Evolutionary conservation across 768 basidiomycete species (phyloP).

Genomic region (Leccinum broughii): DNA sequence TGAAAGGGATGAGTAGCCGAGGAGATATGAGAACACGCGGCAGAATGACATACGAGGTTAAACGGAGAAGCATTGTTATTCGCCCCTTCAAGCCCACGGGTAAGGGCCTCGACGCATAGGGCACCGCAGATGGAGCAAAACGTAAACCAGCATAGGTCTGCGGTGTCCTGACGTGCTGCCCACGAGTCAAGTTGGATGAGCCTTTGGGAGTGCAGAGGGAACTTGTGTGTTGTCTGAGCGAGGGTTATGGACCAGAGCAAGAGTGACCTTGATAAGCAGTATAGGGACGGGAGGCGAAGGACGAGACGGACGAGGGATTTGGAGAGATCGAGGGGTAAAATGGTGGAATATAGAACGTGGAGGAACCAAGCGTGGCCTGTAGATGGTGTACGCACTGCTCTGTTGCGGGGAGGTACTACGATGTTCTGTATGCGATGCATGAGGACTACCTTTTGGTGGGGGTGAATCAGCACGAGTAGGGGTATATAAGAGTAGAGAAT

Average conservation of each 20-base stretch:
- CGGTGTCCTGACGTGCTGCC: slow-evolving; percentile 53
- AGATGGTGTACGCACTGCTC: slow-evolving; percentile 22
- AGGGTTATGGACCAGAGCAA: slow-evolving; percentile 59
- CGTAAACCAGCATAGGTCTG: slow-evolving; percentile 70
- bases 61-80: slow-evolving; percentile 61
- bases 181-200: slow-evolving; percentile 43
- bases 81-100: slow-evolving; percentile 66
- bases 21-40: slow-evolving; percentile 2
- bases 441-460: slow-evolving; percentile 53
- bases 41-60: slow-evolving; percentile 58
- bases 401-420: slow-evolving; percentile 61
- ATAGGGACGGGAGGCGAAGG: slow-evolving; percentile 65
- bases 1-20: neutral
- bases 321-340: slow-evolving; percentile 68
- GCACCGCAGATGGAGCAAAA: slow-evolving; percentile 68
- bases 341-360: slow-evolving; percentile 32
- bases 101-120: slow-evolving; percentile 64
- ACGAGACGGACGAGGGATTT: slow-evolving; percentile 53
- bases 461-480: neutral
- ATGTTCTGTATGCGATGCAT: slow-evolving; percentile 79
- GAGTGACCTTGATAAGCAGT: slow-evolving; percentile 56
- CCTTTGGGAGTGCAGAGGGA: slow-evolving; percentile 35
- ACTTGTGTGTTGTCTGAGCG: slow-evolving; percentile 52
- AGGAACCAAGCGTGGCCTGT: slow-evolving; percentile 23
- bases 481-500: slow-evolving; percentile 10